A percentile compares a stretch with the other conserved stretches of the same genome.
phyloP scores from a whole-genome alignment of 495 filamentous ascomycete species.

The Podospora anserina region DNA sequence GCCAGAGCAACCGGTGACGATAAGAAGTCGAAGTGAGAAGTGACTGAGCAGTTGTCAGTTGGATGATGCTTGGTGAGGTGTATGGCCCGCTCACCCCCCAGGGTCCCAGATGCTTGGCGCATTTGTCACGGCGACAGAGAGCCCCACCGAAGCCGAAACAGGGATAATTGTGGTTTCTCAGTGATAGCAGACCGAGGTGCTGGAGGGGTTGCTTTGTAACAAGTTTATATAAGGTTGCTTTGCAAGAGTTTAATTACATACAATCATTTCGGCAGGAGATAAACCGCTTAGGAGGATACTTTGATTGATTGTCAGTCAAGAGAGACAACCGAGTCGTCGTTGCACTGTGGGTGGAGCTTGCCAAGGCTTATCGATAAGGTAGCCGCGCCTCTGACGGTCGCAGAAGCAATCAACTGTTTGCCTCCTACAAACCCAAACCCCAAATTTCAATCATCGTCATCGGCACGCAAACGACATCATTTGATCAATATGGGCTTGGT shows the following conservation, averaged over 20 bases:
- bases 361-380: not conserved
- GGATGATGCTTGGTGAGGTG: not conserved
- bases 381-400: not conserved
- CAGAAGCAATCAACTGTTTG: not conserved
- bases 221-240: too few species aligned
- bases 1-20: not conserved
- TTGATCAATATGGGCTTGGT: conserved; percentile 63
- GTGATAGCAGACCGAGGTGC: not conserved
- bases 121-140: not conserved
- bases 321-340: not conserved
- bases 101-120: not conserved
- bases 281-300: too few species aligned
- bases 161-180: not conserved
- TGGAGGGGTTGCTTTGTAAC: too few species aligned
- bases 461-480: not conserved
- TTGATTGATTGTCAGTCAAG: not conserved
- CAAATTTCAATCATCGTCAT: not conserved
- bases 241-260: not conserved
- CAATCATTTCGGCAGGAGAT: too few species aligned
- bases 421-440: not conserved
- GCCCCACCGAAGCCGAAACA: not conserved
- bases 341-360: not conserved
- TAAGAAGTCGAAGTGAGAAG: not conserved
- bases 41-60: not conserved
- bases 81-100: not conserved